phyloP scores from a whole-genome alignment of 345 rosid genomes.

The Cardiospermum halicacabum region DNA sequence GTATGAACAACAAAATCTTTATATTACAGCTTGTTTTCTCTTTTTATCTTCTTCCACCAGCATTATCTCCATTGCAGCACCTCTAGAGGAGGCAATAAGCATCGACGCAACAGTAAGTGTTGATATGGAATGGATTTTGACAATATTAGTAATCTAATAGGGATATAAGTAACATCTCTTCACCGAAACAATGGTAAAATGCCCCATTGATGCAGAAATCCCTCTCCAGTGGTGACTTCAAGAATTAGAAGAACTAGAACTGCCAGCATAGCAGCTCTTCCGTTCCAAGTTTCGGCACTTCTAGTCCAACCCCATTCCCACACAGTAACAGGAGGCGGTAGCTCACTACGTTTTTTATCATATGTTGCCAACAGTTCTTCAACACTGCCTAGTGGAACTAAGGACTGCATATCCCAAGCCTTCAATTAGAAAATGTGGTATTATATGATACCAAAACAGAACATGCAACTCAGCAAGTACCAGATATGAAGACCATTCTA shows the following conservation, averaged over 20 bases:
- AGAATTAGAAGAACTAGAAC: constrained; percentile 76
- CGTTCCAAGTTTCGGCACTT: constrained; percentile 99
- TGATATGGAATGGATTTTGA: constrained; percentile 16
- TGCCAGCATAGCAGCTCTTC: constrained; percentile 97
- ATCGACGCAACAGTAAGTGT: neutral
- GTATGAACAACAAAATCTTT: neutral
- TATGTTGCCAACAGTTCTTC: constrained; percentile 84
- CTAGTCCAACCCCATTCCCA: constrained; percentile 99
- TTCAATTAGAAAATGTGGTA: constrained; percentile 11
- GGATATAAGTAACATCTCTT: constrained; percentile 10
- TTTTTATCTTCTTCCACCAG: constrained; percentile 7
- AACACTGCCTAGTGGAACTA: constrained; percentile 92
- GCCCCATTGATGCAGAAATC: constrained; percentile 94
- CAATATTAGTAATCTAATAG: neutral
- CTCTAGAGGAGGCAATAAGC: neutral
- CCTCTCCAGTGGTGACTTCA: constrained; percentile 91
- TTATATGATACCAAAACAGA: neutral
- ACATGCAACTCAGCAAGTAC: neutral
- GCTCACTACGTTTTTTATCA: constrained; percentile 86
- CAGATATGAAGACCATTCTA: neutral
- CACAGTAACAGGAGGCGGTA: constrained; percentile 82
- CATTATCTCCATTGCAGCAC: constrained; percentile 13
- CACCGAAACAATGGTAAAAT: constrained; percentile 55
- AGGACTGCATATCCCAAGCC: constrained; percentile 50
- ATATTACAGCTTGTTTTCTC: neutral